These are phyloP conservation scores for Mucor ambiguus DNA, from an alignment of 371 early-diverging fungal species.

Conservation along the genomic window DNA sequence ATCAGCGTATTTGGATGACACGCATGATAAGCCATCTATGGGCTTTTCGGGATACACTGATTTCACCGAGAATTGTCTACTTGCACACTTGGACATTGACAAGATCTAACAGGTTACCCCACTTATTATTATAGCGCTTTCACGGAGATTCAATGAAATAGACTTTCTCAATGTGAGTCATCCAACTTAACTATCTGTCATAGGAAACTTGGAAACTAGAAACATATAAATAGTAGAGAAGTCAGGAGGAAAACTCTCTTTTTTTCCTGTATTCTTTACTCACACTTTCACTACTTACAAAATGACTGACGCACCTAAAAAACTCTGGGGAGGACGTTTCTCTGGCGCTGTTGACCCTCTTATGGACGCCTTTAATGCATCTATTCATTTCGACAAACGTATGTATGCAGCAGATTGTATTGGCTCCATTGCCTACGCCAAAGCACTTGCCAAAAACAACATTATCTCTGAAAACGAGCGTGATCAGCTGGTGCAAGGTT, in stretches of 20 bases:
- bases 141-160: not conserved
- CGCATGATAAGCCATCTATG: no score
- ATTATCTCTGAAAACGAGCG: slow-evolving; percentile 82
- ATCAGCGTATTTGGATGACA: no score
- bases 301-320: slow-evolving; percentile 42
- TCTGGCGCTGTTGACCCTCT: slow-evolving; percentile 91
- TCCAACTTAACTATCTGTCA: not conserved
- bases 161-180: slow-evolving; percentile 5
- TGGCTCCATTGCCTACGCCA: slow-evolving; percentile 92
- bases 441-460: slow-evolving; percentile 72
- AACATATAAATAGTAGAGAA: not conserved
- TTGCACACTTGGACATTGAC: no score
- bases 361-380: slow-evolving; percentile 96
- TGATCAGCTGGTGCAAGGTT: slow-evolving; percentile 72
- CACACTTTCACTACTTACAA: not conserved
- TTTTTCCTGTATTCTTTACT: not conserved
- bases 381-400: slow-evolving; percentile 90
- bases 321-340: slow-evolving; percentile 88
- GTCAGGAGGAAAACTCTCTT: not conserved
- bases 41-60: no score
- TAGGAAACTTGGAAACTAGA: not conserved
- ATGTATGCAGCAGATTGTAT: slow-evolving; percentile 88
- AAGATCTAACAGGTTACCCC: no score
- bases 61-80: no score
- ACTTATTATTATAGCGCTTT: not conserved